Evolutionary conservation across 2,329 filamentous ascomycete species (phyloP), one percentile per base, ranked within the genome.

Genomic region (Tolypocladium endophyticum): DNA sequence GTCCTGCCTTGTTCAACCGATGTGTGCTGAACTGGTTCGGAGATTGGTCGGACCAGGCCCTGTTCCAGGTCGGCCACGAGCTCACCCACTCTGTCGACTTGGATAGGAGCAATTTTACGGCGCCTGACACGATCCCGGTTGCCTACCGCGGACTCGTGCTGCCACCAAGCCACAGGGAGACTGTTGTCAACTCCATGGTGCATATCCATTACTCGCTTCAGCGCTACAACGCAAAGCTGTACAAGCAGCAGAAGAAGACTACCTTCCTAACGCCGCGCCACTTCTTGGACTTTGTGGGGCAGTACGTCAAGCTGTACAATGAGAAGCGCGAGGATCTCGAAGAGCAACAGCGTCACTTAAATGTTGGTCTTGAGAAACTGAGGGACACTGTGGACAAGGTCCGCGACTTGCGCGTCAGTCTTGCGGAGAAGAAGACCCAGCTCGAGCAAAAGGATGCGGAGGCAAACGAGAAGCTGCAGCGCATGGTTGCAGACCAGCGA

Each of bases 1-100:
- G 92, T 82, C 94, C 94, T 61, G 94, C 94, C 47, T 77, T 99
- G 69, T 99, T 99, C 87, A 99, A 99, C 79, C 88, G 94, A 81
- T 99, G 94, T 71, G 94, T 99, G 56, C 87, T 99, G 67, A 99
- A 99, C 77, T 99, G 94, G 94, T 97, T 99, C 72, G 94, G 94
- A 64, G 94, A 99, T 76, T 99, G 94, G 94, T 99, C 94, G 58
- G 94, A 99, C 73, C 94, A 99, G 77, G 95, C 94, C 43, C 83
- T 99, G 25, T 99, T 95, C 86, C 95, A 99, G 74, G 95, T 99
- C 63, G 92, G 90, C 30, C 92, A 90, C 63, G 94, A 99, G 74
- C 85, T 99, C 60, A 99, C 95, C 1, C 89, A 96, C 65, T 93
- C 91, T n/a, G 87, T 99, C 61, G 94, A 99, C 71, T 82, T 99